Base-by-base conservation (phyloP, 169 alveolate genomes). In the Eimeria zaria region DNA sequence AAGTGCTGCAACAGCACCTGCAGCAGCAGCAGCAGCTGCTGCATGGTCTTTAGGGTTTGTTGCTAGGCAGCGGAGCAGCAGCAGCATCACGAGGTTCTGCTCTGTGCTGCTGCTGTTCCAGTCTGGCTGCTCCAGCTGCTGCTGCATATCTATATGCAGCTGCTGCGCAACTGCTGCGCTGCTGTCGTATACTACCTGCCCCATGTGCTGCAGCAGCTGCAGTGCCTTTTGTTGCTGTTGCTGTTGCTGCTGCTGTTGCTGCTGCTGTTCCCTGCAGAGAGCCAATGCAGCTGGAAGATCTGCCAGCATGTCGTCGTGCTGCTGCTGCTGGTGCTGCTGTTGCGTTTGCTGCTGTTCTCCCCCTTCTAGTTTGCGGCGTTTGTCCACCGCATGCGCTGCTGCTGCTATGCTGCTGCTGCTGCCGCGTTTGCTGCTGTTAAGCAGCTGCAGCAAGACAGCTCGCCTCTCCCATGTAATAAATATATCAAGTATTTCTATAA, bases 381-480 rank as follows among this genome's bases (percentile, higher is more conserved):
- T 48, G 74, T 83, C 48, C 48, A n/a, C n/a, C n/a, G n/a, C n/a
- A n/a, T n/a, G n/a, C n/a, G 71, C 76, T 83, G 91, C 91, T 53
- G 91, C 91, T 48, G 71, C 73, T 9, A 22, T 55, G 44, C 44
- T 55, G 46, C 55, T 39, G 33, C 33, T 39, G 89, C 44, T 78
- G 89, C 64, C 44, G 5, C 22, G 33, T 67, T 33, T 27, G 84
- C 84, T 73, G 84, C 48, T 12, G 67, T 78, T 27, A 41, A 88
- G 95, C 69, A 88, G 44, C 62, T 44, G 95, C 80, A 91, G 85
- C 87, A 91, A 80, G 44, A 44, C 48, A 41, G 81, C 69, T 24
- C 96, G 96, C 14, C 83, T 46, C 67, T 91, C 96, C 96, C 96
- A 91, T 5, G 78, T 67, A 44, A 91, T 74, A 33, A 91, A 14